Evolutionary conservation across 73 alveolate species (phyloP), one percentile per base, ranked within the genome.

Genomic region (Uronychia binucleata): DNA sequence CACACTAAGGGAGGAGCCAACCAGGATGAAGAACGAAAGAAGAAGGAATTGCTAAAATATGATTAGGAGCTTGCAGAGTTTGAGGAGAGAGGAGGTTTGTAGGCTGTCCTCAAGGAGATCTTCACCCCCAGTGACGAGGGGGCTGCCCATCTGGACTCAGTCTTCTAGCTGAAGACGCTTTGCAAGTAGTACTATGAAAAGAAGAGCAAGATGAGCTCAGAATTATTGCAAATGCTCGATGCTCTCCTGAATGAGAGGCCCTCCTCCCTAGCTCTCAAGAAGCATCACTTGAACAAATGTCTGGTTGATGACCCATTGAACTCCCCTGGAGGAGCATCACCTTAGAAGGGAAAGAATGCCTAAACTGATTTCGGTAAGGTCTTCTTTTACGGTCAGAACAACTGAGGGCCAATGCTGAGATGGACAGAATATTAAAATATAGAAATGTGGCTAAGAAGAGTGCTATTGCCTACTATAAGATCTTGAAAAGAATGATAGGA

Each of bases 81-180:
- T 59, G 87, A 86, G 33, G 92, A 86, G 27, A 26, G 83, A 78
- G 92, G 92, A 32, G 92, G 92, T 19, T 79, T 86, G 30, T 77
- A 84, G 1, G 35, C 34, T 19, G 87, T 86, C 1, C 59, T 86
- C 14, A 77, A 79, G 31, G 83, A 77, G 26, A 86, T 86, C 30
- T 86, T 86, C 84, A 79, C 74, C 27, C 92, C 92, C 1, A 26
- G 77, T 28, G 92, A 86, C 57, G 58, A 78, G 26, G 57, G 58
- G 28, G 74, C 87, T n/a, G 57, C 75, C 79, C 84, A 86, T 33
- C 77, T 86, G 26, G 92, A 86, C 29, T 86, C 92, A 58, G 92
- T 86, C n/a, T 86, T 46, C 75, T 33, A 86, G 33, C 78, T 86
- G 34, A 77, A 79, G n/a, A 46, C 30, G 34, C 92, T 86, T 1